A percentile compares a stretch with the other conserved stretches of the same genome.
phyloP scores from a whole-genome alignment of 768 basidiomycete species.

The Leccinum variicolor region DNA sequence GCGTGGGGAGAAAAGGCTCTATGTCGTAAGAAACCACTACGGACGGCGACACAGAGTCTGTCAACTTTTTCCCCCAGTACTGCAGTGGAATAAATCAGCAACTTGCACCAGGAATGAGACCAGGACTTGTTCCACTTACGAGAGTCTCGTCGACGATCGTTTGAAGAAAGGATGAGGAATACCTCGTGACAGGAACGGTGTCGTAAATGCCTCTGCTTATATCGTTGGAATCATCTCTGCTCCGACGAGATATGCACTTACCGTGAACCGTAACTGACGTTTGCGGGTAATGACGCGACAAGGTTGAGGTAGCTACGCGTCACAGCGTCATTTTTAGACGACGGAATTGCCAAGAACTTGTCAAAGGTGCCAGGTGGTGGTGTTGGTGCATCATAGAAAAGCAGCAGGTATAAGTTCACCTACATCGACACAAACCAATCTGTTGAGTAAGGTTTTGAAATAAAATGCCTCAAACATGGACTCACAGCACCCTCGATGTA shows the following conservation, averaged over 20 bases:
- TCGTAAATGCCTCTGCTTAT: neutral
- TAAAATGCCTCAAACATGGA: neutral
- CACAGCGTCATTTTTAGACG: neutral
- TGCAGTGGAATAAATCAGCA: too few species aligned
- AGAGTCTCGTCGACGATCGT: slow-evolving; percentile 9
- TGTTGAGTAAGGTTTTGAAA: too few species aligned
- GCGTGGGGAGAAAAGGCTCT: slow-evolving; percentile 49
- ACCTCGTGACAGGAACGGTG: neutral
- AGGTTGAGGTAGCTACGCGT: slow-evolving; percentile 9
- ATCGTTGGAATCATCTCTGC: neutral
- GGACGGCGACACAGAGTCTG: too few species aligned
- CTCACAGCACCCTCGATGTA: neutral
- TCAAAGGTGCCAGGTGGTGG: neutral
- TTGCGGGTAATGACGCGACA: neutral
- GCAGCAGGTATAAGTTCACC: neutral
- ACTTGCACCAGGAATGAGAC: too few species aligned
- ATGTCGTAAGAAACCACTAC: slow-evolving; percentile 14
- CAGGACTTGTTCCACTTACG: neutral
- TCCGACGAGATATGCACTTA: neutral
- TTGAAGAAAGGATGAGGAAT: slow-evolving; percentile 8
- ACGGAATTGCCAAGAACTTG: neutral
- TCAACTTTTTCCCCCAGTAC: too few species aligned
- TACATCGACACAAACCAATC: too few species aligned
- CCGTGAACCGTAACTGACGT: neutral
- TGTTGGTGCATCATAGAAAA: neutral